Conservation (phyloP, 2,329 filamentous ascomycete species). For the Colletotrichum liriopes region DNA sequence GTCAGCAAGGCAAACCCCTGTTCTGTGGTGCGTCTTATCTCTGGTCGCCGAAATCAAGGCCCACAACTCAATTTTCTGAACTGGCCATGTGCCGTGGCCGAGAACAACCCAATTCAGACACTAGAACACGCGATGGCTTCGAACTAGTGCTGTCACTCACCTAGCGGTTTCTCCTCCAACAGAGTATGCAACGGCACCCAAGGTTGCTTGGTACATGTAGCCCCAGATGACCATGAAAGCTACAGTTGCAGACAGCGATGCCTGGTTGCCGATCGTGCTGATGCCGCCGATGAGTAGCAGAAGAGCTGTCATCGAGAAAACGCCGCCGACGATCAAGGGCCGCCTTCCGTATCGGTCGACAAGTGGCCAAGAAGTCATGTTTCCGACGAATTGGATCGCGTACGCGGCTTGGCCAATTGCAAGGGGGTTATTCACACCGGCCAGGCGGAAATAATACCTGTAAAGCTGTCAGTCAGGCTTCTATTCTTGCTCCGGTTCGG, state of each 20-base stretch:
- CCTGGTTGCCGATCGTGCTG: slow-evolving; percentile 47
- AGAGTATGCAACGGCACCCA: slow-evolving; percentile 50
- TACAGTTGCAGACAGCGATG: slow-evolving; percentile 47
- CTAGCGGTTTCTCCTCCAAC: slow-evolving; percentile 51
- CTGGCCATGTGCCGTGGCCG: slow-evolving; percentile 1
- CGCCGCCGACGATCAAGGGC: slow-evolving; percentile 50
- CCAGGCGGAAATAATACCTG: slow-evolving; percentile 49
- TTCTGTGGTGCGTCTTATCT: slow-evolving; percentile 58
- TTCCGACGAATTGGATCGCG: slow-evolving; percentile 50
- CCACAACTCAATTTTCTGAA: slow-evolving; percentile 21
- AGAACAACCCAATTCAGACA: neutral
- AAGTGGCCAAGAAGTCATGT: slow-evolving; percentile 51
- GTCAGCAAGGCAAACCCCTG: slow-evolving; percentile 77
- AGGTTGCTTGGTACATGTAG: slow-evolving; percentile 50
- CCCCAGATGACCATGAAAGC: slow-evolving; percentile 50
- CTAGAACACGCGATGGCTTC: neutral
- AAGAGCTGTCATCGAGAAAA: slow-evolving; percentile 47
- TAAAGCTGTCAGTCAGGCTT: neutral
- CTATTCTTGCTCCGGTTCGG: neutral
- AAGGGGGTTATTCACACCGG: slow-evolving; percentile 49
- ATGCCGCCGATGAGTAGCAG: slow-evolving; percentile 52
- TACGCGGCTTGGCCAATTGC: slow-evolving; percentile 49
- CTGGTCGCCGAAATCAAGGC: slow-evolving; percentile 67
- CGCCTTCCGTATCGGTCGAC: slow-evolving; percentile 51
- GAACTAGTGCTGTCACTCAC: slow-evolving; percentile 14